Evolutionary conservation across 1,139 yeast species (phyloP).

Genomic region (Magnusiomyces tetraspermus): DNA sequence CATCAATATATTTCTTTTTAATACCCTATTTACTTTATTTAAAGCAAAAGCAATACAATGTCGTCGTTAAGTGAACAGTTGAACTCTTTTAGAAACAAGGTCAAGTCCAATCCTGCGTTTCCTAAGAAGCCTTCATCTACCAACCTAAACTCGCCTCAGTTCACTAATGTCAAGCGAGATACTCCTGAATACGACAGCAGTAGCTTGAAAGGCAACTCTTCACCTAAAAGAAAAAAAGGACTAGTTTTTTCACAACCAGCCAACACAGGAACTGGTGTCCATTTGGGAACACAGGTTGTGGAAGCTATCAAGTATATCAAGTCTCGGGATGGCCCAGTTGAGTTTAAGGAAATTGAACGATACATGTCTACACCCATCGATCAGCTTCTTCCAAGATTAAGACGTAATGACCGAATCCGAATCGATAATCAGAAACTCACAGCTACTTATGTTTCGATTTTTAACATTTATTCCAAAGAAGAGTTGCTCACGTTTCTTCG

Average conservation of each 20-base stretch:
- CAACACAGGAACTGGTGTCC: conserved; percentile 42
- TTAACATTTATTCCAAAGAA: conserved; percentile 73
- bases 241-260: conserved; percentile 32
- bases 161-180: conserved; percentile 15
- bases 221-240: conserved; percentile 25
- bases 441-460: conserved; percentile 77
- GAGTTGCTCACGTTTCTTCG: conserved; percentile 68
- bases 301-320: conserved; percentile 85
- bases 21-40: no score
- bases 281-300: conserved; percentile 69
- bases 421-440: conserved; percentile 41
- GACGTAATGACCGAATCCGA: conserved; percentile 62
- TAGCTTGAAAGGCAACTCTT: conserved; percentile 16
- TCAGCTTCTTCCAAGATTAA: conserved; percentile 52
- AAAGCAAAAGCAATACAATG: conserved; percentile 17
- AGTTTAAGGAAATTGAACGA: conserved; percentile 50
- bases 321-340: conserved; percentile 56
- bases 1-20: no score
- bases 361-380: conserved; percentile 41
- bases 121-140: conserved; percentile 29
- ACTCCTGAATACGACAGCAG: conserved; percentile 16
- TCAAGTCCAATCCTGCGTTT: conserved; percentile 47
- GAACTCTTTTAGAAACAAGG: conserved; percentile 51
- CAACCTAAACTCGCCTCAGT: conserved; percentile 6
- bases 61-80: conserved; percentile 38